Conservation (phyloP, 305 asterid genomes). For the Striga hermonthica region DNA sequence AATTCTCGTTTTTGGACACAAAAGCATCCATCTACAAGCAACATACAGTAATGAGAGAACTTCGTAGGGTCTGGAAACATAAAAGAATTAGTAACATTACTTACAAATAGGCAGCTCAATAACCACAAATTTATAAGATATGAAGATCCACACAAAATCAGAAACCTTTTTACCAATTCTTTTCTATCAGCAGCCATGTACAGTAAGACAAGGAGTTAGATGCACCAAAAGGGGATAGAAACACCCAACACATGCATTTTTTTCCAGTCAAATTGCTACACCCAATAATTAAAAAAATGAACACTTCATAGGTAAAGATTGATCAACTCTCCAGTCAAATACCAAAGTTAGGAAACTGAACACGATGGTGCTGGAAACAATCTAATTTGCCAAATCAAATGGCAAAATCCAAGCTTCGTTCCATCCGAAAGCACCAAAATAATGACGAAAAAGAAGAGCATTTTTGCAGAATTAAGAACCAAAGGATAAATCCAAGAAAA, state of each 20-base stretch:
- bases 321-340: slow-evolving; percentile 25
- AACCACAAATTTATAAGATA: slow-evolving; percentile 26
- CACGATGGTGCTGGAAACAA: slow-evolving; percentile 17
- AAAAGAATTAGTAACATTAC: too few relatives aligned
- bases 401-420: slow-evolving; percentile 20
- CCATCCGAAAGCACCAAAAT: neutral
- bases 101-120: neutral
- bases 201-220: slow-evolving; percentile 2
- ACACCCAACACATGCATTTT: slow-evolving; percentile 20
- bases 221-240: neutral
- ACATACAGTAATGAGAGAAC: too few relatives aligned
- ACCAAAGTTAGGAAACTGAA: slow-evolving; percentile 6
- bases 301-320: slow-evolving; percentile 6
- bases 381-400: slow-evolving; percentile 11
- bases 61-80: too few relatives aligned
- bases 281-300: slow-evolving; percentile 20
- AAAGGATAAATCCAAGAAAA: slow-evolving; percentile 18
- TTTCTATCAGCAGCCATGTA: slow-evolving; percentile 14
- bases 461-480: slow-evolving; percentile 7
- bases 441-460: neutral
- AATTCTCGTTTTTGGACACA: too few relatives aligned
- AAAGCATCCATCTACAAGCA: too few relatives aligned
- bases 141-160: neutral
- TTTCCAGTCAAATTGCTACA: slow-evolving; percentile 25
- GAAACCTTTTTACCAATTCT: slow-evolving; percentile 2